These are phyloP conservation scores for Prunus armeniaca DNA, from an alignment of 306 rosid species.

Conservation along the genomic window DNA sequence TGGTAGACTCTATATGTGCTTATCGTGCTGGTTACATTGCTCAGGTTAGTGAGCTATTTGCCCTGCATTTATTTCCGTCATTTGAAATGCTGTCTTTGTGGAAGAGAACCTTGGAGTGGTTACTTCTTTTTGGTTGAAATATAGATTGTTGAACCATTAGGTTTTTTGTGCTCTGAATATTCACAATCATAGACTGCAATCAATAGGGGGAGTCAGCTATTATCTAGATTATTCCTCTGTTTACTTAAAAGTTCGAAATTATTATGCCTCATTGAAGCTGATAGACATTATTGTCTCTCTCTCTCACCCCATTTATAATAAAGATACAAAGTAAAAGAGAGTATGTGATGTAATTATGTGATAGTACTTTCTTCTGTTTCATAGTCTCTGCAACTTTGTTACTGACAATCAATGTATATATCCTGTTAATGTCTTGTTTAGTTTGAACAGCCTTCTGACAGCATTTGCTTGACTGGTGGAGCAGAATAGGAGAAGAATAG, in stretches of 20 bases:
- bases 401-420: conserved; percentile 1
- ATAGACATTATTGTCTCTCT: too few relatives aligned
- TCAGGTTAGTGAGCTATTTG: conserved; percentile 41
- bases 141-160: neutral
- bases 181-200: too few relatives aligned
- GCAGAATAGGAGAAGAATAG: conserved; percentile 90
- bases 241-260: too few relatives aligned
- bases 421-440: conserved; percentile 7
- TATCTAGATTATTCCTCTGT: neutral
- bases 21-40: conserved; percentile 94
- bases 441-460: conserved; percentile 8
- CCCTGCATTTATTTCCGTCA: neutral
- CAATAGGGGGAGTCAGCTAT: neutral
- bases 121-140: neutral
- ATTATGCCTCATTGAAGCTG: too few relatives aligned
- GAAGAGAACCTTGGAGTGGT: neutral
- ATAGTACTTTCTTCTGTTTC: neutral
- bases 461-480: conserved; percentile 13
- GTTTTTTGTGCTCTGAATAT: too few relatives aligned
- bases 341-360: neutral
- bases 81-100: neutral
- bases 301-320: neutral
- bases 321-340: neutral
- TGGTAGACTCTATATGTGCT: conserved; percentile 62
- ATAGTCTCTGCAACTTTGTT: neutral